Conservation (phyloP, 192 early-diverging fungal species). For the Linnemannia hyalina region DNA sequence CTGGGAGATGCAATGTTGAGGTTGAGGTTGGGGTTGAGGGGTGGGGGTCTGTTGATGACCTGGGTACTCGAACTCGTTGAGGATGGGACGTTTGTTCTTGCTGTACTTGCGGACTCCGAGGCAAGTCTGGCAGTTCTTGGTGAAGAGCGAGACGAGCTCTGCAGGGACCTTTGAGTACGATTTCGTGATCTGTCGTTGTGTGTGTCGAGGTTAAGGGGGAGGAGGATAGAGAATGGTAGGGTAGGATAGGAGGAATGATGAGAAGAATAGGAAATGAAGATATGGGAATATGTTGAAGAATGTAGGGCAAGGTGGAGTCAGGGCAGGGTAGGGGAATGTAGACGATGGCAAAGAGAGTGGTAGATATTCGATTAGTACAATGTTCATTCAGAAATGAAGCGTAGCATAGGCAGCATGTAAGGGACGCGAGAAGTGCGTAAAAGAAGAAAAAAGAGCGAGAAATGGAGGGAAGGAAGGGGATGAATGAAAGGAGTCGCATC, state of each 20-base stretch:
- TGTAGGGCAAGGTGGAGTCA: not conserved
- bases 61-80: conserved; percentile 50
- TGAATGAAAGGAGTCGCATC: too few species aligned
- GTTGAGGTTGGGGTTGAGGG: conserved; percentile 11
- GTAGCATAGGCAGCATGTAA: not conserved
- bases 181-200: conserved; percentile 40
- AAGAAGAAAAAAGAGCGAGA: not conserved
- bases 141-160: conserved; percentile 54
- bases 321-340: not conserved
- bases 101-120: conserved; percentile 55
- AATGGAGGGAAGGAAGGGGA: not conserved
- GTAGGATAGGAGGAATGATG: too few species aligned
- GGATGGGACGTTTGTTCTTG: conserved; percentile 54
- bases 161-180: conserved; percentile 55
- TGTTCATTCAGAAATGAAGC: not conserved
- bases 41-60: conserved; percentile 5
- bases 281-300: conserved; percentile 5
- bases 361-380: not conserved
- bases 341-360: not conserved
- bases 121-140: conserved; percentile 56
- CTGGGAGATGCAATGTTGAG: not conserved
- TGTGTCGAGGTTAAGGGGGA: not conserved
- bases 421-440: not conserved
- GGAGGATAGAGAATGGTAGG: not conserved
- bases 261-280: not conserved